Base-by-base conservation (phyloP, 108 stramenopile genomes). In the Skeletonema potamos region DNA sequence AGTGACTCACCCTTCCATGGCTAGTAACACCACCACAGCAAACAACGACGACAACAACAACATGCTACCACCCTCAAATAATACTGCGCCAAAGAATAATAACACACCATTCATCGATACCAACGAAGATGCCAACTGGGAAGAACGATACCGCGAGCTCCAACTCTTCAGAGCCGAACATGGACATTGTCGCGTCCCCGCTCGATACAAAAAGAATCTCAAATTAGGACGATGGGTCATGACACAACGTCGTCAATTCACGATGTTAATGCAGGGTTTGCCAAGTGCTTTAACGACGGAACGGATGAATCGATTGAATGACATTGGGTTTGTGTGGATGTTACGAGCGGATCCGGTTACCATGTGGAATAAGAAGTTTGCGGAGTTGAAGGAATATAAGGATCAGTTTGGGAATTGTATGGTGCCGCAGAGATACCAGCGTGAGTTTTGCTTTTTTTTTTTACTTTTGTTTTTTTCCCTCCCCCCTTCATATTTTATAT, bases 241-340 rank as follows among this genome's bases (percentile, higher is more conserved):
- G 59, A 60, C 59, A 18, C 59, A 60, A 22, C 43, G 59, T 18
- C 43, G 59, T 46, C 59, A 60, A 54, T 60, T 60, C 59, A 54
- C 48, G 0, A 17, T 60, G 17, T n/a, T 60, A 54, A 60, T 46
- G 59, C 46, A 60, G 59, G 51, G 51, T 0, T 54, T 54, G 57
- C 59, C 59, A 10, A 51, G 48, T 51, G 48, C 48, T 0, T 51
- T 71, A 65, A 68, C 87, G 73, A 91, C 76, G 4, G 70, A 66
- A 7, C 18, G 57, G 4, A 69, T 76, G 17, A 68, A 65, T 30
- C 36, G 44, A 39, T 57, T 91, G 56, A 66, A 87, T 54, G 36
- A 29, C 12, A 48, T 88, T 41, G 87, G 86, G 10, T 91, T 91
- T 64, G 60, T 60, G 13, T 91, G 90, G 90, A 80, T 62, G n/a